A percentile compares a stretch with the other conserved stretches of the same genome.
Conservation (phyloP, 345 rosid species). For the Rhizophora mangle region DNA sequence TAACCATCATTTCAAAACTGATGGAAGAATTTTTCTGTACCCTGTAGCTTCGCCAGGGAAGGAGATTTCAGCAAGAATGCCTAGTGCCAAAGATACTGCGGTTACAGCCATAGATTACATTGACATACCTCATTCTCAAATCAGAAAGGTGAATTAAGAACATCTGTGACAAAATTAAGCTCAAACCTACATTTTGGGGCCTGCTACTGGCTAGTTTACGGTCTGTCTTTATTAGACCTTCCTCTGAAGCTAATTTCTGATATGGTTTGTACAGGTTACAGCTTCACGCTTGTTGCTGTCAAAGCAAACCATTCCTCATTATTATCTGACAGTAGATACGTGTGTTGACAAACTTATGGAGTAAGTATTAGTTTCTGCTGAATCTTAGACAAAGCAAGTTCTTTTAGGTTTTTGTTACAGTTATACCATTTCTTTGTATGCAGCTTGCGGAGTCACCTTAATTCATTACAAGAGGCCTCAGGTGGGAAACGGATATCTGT, state of each 20-base stretch:
- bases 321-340: constrained; percentile 86
- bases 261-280: constrained; percentile 58
- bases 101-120: constrained; percentile 68
- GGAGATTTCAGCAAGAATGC: constrained; percentile 54
- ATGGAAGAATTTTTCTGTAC: background rate
- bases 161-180: background rate
- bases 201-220: background rate
- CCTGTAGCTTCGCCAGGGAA: constrained; percentile 64
- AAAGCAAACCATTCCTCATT: constrained; percentile 97
- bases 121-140: constrained; percentile 89
- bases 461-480: constrained; percentile 78
- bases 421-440: constrained; percentile 19
- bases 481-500: constrained; percentile 91
- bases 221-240: background rate
- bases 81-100: constrained; percentile 43
- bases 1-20: background rate
- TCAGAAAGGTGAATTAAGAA: constrained; percentile 64
- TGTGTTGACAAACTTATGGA: constrained; percentile 89
- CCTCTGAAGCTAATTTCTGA: constrained; percentile 19
- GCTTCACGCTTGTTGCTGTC: constrained; percentile 88
- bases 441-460: constrained; percentile 78
- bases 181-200: background rate
- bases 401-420: constrained; percentile 3
- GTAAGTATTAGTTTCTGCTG: constrained; percentile 40
- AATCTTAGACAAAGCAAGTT: background rate